Base-by-base conservation (phyloP, 129 eudicot species). In the Arctium lappa region DNA sequence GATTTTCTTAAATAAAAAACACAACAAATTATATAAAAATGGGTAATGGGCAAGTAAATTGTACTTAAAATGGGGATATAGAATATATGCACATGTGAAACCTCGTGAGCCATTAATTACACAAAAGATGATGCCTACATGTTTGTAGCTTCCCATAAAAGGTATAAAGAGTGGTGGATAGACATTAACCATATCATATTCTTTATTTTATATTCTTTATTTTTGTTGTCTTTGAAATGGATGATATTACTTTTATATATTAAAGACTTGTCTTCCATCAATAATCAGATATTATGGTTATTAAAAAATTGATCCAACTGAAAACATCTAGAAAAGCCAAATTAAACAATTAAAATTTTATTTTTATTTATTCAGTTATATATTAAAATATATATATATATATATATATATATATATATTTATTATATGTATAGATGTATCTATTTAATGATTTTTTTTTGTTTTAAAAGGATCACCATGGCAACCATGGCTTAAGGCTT, bases 41-140 rank as follows among this genome's bases (percentile, higher is more conserved):
- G 44, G 27, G 27, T 22, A 22, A 22, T 13, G 44, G 44, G 50
- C 11, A 72, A 66, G 34, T 56, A 56, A 53, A 56, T 16, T 56
- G 66, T 15, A 38, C 13, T 42, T 32, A 31, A 32, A 22, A 46
- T 36, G 32, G 69, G 69, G 2, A 72, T 80, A 73, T 73, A 12
- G 68, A 60, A 53, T 33, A 80, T 3, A 29, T 38, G 27, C 84
- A 80, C 79, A 81, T 81, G 79, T 63, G 11, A 60, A n/a, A 38
- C 73, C 60, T 81, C 73, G 84, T 81, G 84, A 74, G 78, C 5
- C 63, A 81, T 81, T 56, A 81, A 80, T 81, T 73, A 46, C 44
- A 36, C 39, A 71, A 31, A 80, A 69, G 73, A 10, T 73, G 50
- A 56, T 60, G 73, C 62, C 78, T 56, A 81, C 78, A 72, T 81